Percentiles rank a stretch among this genome's conserved stretches.
phyloP scores from a whole-genome alignment of 495 filamentous ascomycete species.

The Cercophora scortea region DNA sequence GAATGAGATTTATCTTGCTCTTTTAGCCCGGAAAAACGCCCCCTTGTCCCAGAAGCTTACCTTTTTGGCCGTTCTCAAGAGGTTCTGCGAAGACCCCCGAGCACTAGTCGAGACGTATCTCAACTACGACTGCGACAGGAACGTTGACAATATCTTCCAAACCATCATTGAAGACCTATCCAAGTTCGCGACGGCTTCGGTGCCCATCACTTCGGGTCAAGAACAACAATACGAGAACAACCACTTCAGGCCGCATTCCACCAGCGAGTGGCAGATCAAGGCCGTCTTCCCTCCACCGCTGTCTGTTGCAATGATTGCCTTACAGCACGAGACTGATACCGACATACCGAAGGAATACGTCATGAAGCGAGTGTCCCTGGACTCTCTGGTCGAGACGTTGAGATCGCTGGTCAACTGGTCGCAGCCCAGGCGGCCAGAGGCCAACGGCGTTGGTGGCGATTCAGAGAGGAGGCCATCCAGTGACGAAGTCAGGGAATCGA shows the following conservation, averaged over 20 bases:
- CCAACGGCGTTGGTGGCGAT: constrained; percentile 39
- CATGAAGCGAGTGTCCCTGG: constrained; percentile 79
- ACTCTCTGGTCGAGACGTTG: constrained; percentile 79
- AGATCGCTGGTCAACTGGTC: constrained; percentile 92
- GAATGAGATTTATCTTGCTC: constrained; percentile 94
- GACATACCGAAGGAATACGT: constrained; percentile 78
- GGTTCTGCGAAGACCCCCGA: constrained; percentile 75
- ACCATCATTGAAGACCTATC: constrained; percentile 89
- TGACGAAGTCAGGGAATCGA: constrained; percentile 73
- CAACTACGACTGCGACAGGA: constrained; percentile 96
- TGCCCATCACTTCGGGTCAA: constrained; percentile 63
- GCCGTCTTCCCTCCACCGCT: constrained; percentile 81
- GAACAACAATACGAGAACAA: constrained; percentile 81
- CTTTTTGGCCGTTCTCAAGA: constrained; percentile 76
- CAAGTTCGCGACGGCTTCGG: constrained; percentile 66
- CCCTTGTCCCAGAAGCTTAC: constrained; percentile 87
- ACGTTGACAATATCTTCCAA: constrained; percentile 96
- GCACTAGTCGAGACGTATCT: constrained; percentile 94
- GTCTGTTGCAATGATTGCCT: constrained; percentile 64
- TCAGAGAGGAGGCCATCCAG: constrained; percentile 54
- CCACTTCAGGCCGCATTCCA: constrained; percentile 49
- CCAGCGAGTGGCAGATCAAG: constrained; percentile 71
- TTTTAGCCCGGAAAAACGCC: constrained; percentile 79
- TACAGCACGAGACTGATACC: constrained; percentile 49
- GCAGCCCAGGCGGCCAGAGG: constrained; percentile 61